Base-by-base conservation (phyloP, 2,329 filamentous ascomycete species). In the Claviceps capensis region DNA sequence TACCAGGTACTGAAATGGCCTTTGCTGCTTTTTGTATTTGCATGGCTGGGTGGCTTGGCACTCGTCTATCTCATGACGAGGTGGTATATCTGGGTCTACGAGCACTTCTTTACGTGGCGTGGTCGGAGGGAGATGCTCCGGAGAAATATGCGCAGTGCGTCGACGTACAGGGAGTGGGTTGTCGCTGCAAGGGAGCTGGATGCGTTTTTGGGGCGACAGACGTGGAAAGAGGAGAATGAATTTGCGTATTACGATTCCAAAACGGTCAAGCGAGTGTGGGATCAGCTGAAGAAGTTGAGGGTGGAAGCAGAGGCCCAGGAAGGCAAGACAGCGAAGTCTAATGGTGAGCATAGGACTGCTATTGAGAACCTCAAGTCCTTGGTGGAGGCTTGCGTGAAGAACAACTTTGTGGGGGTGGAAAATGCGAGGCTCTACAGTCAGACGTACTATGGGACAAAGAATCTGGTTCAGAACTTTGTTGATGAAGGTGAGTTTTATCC, bases 381-480 rank as follows among this genome's bases (percentile, higher is more conserved):
- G 54, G 73, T 94, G 19, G 88, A 95, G 70, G 88, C 87, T 14
- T 97, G 90, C 64, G 85, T 96, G 60, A 98, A 96, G 76, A 95
- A 90, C 68, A 97, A 98, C 64, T 98, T 97, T 68, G 88, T 88
- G 17, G 93, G 93, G 0, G 83, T 95, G 14, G 93, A 98, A 67
- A 97, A 95, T 61, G 82, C 91, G 9, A 79, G 88, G 51, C 71
- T 98, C n/a, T 98, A 98, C 66, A 95, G 88, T 61, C 90, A 97
- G 70, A 95, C 91, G 3, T 98, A 98, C 65, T 95, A 89, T 60
- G 93, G 93, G 36, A 97, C 93, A n/a, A 98, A 98, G 68, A 81
- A 93, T 55, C 69, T 96, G 57, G 87, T 95, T 34, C 93, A 97
- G 67, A 82, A 83, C 52, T 97, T 91, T 62, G 73, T 95, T 45